These are phyloP conservation scores for Amylostereum areolatum DNA, from an alignment of 1,284 basidiomycete species.

Conservation along the genomic window DNA sequence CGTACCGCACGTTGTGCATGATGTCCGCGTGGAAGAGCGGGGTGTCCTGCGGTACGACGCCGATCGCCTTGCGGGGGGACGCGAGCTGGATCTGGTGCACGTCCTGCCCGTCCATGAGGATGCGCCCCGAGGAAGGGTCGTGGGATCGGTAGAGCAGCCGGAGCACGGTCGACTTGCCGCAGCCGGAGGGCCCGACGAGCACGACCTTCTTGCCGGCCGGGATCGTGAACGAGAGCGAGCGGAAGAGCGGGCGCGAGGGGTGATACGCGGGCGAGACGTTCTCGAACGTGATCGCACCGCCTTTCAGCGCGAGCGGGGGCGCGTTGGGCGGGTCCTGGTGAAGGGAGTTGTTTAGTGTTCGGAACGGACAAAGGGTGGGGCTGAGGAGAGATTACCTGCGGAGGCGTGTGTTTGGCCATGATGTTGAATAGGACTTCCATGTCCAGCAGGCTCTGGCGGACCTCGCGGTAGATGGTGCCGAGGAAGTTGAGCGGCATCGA, in stretches of 20 bases:
- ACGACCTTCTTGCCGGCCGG: constrained; percentile 96
- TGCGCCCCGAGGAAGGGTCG: constrained; percentile 75
- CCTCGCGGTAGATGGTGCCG: constrained; percentile 94
- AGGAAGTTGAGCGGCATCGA: constrained; percentile 96
- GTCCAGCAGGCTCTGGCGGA: constrained; percentile 91
- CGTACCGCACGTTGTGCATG: constrained; percentile 93
- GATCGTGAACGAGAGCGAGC: constrained; percentile 83
- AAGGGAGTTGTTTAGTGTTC: no score
- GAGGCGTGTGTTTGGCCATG: constrained; percentile 76
- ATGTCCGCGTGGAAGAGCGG: constrained; percentile 96
- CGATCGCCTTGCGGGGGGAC: constrained; percentile 73
- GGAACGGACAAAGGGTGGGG: no score
- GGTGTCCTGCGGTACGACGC: constrained; percentile 97
- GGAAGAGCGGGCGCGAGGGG: constrained; percentile 86
- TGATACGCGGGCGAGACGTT: constrained; percentile 93
- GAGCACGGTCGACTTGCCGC: constrained; percentile 97
- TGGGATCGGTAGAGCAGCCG: constrained; percentile 95
- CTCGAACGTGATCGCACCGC: constrained; percentile 90
- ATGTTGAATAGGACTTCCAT: constrained; percentile 96
- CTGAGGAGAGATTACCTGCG: no score
- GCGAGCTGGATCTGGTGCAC: constrained; percentile 71
- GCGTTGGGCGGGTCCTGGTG: constrained; percentile 67
- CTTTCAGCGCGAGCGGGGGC: constrained; percentile 62
- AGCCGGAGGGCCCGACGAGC: constrained; percentile 94
- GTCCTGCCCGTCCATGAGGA: constrained; percentile 85